Base-by-base conservation (phyloP, 805 yeast genomes). In the Lipomyces kockii region DNA sequence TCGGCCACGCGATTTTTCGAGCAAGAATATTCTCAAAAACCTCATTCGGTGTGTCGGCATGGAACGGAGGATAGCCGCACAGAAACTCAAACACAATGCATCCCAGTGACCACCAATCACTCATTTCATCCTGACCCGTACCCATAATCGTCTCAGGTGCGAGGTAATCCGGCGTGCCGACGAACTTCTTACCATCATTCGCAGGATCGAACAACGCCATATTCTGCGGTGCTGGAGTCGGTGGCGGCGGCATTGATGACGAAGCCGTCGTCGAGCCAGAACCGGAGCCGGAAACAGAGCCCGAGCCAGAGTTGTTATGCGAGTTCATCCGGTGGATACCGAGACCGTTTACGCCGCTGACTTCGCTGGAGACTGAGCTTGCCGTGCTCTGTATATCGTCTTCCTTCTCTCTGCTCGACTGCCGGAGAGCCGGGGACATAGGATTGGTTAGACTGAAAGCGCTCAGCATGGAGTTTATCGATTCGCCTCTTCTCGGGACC, bases 31-130 rank as follows among this genome's bases (percentile, higher is more conserved):
- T 92, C 63, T 87, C 85, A 76, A 95, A 95, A 0, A 95, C 97
- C 67, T 83, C 80, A 54, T 89, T 90, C 0, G 97, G 95, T 0
- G 92, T 83, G 3, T 82, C 81, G 1, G 90, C 97, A 77, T 91
- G 95, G 78, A 95, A 95, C 1, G 99, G 99, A 1, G 99, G 97
- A 76, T 87, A 90, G 0, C 99, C 99, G 77, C 89, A 90, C 53
- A 92, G 76, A 75, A 95, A 89, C 78, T 95, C 99, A 81, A 94
- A 95, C 65, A 94, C 79, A 12, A 95, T 92, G 78, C 98, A 94
- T 0, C 99, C 99, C 43, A 94, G 85, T 1, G 98, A 91, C 99
- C 99, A 95, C 99, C 99, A 93, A 80, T 93, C 98, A n/a, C 94
- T 87, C 70, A 88, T 85, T 70, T 87, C 92, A 68, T 88, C 90